Base-by-base conservation (phyloP, 2,329 filamentous ascomycete species). In the Colletotrichum navitas region DNA sequence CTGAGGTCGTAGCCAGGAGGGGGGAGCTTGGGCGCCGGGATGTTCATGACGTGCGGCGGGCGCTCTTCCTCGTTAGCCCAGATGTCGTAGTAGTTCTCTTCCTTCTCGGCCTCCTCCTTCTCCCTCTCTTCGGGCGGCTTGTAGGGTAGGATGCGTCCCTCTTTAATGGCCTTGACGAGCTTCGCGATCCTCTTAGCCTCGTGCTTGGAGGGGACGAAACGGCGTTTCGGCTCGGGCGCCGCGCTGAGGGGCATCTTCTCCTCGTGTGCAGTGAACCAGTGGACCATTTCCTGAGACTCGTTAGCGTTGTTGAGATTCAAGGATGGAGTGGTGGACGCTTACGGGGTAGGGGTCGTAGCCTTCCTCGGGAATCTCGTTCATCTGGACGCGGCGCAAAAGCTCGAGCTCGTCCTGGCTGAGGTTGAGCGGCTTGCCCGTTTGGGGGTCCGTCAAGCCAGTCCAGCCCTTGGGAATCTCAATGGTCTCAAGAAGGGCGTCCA, bases 181-280 rank as follows among this genome's bases (percentile, higher is more conserved):
- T 99, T 98, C 90, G 98, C 97, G 63, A 99, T 90, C 68, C 95
- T 90, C 85, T 98, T 98, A 41, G 94, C 93, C 82, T 99, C 96
- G 81, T 99, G 94, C 83, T 98, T 98, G 58, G 95, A 98, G 8
- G 97, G 96, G 12, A 99, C 85, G 80, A 98, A 99, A 76, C 96
- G 91, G 74, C 96, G 89, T 85, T 99, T 99, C 1, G 96, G 96
- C 80, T 99, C 96, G 8, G 96, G 96, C 0, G 96, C 96, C 56
- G 95, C 92, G 79, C 94, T 98, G 68, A 99, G 82, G 18, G 96
- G 96, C 95, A 99, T 98, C 74, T 93, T 91, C 83, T 99, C 96
- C 79, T 93, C 88, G 77, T 94, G 92, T 74, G 93, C 92, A 14
- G 94, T 96, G 81, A 98, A 99, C 85, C 94, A 99, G 77, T 97